Conservation (phyloP, 345 rosid species). For the Eucalyptus regnans region DNA sequence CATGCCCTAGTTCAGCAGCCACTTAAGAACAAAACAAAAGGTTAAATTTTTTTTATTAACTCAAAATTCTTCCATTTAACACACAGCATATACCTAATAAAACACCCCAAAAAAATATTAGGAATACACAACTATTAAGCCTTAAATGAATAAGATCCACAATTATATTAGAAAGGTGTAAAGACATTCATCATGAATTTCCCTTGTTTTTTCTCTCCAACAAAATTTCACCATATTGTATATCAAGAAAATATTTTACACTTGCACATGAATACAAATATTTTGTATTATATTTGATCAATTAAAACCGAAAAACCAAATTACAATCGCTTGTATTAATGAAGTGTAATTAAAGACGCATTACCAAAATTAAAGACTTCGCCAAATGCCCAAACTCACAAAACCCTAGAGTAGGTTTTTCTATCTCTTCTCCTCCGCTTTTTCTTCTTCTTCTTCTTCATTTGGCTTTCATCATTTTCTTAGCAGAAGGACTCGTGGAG, state of each 20-base stretch:
- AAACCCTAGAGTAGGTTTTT: too few species aligned
- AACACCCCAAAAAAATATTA: background rate
- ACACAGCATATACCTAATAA: background rate
- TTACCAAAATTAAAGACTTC: background rate
- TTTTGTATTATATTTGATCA: background rate
- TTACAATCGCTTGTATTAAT: background rate
- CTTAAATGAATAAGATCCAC: background rate
- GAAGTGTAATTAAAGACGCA: background rate
- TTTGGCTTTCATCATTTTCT: too few species aligned
- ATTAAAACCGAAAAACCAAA: background rate
- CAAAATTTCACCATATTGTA: background rate
- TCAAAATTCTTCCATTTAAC: background rate
- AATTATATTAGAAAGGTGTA: background rate
- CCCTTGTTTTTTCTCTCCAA: background rate
- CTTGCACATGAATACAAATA: background rate
- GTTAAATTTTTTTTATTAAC: background rate
- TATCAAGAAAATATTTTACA: background rate
- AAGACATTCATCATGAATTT: background rate
- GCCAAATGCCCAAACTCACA: too few species aligned
- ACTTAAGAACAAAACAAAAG: background rate
- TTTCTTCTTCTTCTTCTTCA: too few species aligned
- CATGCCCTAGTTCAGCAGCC: background rate
- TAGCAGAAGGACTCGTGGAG: too few species aligned
- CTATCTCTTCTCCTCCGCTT: too few species aligned
- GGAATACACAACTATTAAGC: background rate